Evolutionary conservation across 2,329 filamentous ascomycete genomes (phyloP).

Genomic region (Nigrospora osmanthi): DNA sequence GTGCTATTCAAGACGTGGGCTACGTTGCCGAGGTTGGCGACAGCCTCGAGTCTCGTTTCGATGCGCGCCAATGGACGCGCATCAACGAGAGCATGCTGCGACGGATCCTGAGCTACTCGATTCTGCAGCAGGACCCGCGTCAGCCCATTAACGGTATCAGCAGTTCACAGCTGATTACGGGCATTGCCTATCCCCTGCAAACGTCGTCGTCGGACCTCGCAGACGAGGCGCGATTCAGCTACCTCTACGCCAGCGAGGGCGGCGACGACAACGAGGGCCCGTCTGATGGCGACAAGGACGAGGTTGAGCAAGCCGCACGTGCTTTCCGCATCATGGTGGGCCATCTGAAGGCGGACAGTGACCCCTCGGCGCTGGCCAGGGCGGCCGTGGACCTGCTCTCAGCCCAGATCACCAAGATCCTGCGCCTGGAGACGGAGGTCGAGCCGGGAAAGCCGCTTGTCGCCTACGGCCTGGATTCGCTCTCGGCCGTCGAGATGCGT

Average conservation of each 20-base stretch:
- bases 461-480: conserved; percentile 19
- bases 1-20: conserved; percentile 3
- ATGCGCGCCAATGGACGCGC: neutral
- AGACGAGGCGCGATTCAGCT: no score
- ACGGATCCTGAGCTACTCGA: neutral
- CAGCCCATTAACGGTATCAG: neutral
- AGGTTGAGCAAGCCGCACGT: neutral
- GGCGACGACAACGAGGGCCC: no score
- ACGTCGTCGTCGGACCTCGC: no score
- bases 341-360: no score
- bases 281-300: no score
- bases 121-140: neutral
- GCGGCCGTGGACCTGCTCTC: no score
- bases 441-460: conserved; percentile 8
- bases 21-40: neutral
- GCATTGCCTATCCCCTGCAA: neutral
- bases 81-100: neutral
- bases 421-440: conserved; percentile 8
- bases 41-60: neutral
- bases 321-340: no score
- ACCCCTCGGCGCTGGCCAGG: no score
- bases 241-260: no score
- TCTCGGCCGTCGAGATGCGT: conserved; percentile 22
- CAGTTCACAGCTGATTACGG: neutral
- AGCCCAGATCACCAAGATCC: neutral